Evolutionary conservation across 441 rosid genomes (phyloP).

Genomic region (Adansonia madagascariensis): DNA sequence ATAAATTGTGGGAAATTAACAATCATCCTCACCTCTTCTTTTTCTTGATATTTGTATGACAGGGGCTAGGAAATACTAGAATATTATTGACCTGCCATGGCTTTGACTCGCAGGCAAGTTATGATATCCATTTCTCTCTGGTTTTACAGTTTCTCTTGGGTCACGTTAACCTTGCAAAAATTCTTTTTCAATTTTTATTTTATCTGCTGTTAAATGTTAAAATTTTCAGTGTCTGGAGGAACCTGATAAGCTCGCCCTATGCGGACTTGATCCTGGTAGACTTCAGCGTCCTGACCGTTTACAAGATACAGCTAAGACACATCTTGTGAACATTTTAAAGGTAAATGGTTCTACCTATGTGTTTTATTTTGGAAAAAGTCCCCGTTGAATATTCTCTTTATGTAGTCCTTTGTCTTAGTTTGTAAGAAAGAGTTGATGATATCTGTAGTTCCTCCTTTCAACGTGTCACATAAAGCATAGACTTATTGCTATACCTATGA

Average conservation of each 20-base stretch:
- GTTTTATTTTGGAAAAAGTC: neutral
- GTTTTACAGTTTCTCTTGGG: slow-evolving; percentile 24
- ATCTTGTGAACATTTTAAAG: slow-evolving; percentile 69
- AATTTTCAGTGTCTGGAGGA: slow-evolving; percentile 61
- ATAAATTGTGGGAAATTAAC: slow-evolving; percentile 24
- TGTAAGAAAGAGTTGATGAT: neutral
- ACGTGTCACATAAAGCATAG: slow-evolving; percentile 16
- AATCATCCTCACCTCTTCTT: slow-evolving; percentile 20
- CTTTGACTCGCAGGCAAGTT: slow-evolving; percentile 67
- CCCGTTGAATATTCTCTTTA: slow-evolving; percentile 14
- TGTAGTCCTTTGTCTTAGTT: slow-evolving; percentile 14
- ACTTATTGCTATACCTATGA: slow-evolving; percentile 17
- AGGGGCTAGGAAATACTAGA: slow-evolving; percentile 77
- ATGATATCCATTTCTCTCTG: slow-evolving; percentile 14
- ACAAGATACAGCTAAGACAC: slow-evolving; percentile 62
- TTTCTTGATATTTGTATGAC: slow-evolving; percentile 11
- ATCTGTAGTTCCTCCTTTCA: slow-evolving; percentile 11
- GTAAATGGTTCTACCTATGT: slow-evolving; percentile 35
- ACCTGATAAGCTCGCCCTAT: slow-evolving; percentile 73
- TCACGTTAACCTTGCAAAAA: slow-evolving; percentile 25
- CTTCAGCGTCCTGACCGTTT: slow-evolving; percentile 84
- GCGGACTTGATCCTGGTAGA: slow-evolving; percentile 77
- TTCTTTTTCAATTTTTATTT: neutral
- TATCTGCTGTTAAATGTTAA: slow-evolving; percentile 17
- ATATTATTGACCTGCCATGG: slow-evolving; percentile 69